Evolutionary conservation across 345 rosid species (phyloP), one percentile per base, ranked within the genome.

Genomic region (Corchorus olitorius): DNA sequence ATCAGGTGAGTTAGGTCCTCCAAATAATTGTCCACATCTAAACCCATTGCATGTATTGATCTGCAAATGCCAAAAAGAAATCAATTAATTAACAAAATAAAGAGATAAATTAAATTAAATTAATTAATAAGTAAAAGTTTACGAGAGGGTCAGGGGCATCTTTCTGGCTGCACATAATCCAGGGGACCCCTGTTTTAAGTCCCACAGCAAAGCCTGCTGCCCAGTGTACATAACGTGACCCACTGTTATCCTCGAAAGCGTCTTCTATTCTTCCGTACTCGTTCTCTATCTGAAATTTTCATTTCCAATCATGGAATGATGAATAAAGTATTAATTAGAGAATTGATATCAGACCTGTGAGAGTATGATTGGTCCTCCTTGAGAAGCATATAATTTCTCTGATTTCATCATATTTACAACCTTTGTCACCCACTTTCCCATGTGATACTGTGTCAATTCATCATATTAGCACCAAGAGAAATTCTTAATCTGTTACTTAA

Each of bases 121-220:
- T 54, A 34, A n/a, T n/a, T 46, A 16, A 14, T 1, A 39, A 73
- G 8, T 0, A 22, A 35, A 46, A 10, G 72, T 82, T 49, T 70
- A 93, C 97, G 87, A 93, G 85, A 2, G 93, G 88, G 73, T 86
- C 85, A 61, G 97, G 95, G 76, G 97, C 97, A 65, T 94, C 95
- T 74, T 82, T 72, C 84, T 94, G 97, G 81, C 87, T 92, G 80
- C 97, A 92, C 95, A 93, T 93, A 35, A 86, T 85, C 97, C 97
- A 94, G 16, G 98, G 98, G 37, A 90, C 93, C 3, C 95, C 97
- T 11, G 93, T 86, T 2, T 90, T 72, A 73, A 89, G 87, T 1
- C 87, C 93, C 35, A 83, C 84, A 0, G 92, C 95, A 87, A 92
- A 79, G 64, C 75, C 58, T 34, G 93, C 94, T 2, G 97, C 95